Evolutionary conservation across 257 asterid genomes (phyloP), one percentile per base, ranked within the genome.

Genomic region (Cinchona pubescens): DNA sequence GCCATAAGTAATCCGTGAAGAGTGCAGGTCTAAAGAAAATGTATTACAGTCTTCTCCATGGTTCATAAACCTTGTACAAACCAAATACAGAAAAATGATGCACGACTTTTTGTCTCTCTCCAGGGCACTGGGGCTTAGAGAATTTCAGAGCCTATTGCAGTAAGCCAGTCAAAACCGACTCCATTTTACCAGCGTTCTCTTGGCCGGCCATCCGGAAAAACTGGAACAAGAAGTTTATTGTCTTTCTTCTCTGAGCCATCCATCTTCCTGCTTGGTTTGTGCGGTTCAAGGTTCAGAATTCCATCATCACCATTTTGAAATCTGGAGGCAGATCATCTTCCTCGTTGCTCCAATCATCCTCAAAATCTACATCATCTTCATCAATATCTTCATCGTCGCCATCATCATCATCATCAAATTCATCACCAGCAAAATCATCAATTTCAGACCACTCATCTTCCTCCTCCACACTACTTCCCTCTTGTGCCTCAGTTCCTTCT

Each of bases 181-280:
- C 42, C n/a, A 62, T 19, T 77, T 83, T 72, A 95, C 99, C 99
- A 95, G 65, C 97, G 94, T 74, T 95, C 98, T 82, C 99, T 89
- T 35, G 86, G 88, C 69, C 91, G 88, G 55, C 97, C 99, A 87
- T 95, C 98, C 9, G 99, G 98, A 73, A 87, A 86, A 72, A 86
- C 87, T 38, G 96, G 94, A 69, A 11, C 82, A 53, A 84, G 84
- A 83, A 76, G 86, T 68, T 82, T 87, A 25, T 75, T 89, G 49
- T 84, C 88, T 65, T 81, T 81, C 81, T 78, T 79, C 69, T 10
- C 79, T 59, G 87, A 48, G 66, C 81, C 92, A 73, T 88, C 79
- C 58, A 80, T 87, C 76, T 69, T 79, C 76, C 75, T 82, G 45
- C 74, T 77, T 63, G 78, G 61, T 79, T 84, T 85, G 59, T 84